Conservation (phyloP, 1,284 basidiomycete genomes). For the Apiotrichum akiyoshidainum region DNA sequence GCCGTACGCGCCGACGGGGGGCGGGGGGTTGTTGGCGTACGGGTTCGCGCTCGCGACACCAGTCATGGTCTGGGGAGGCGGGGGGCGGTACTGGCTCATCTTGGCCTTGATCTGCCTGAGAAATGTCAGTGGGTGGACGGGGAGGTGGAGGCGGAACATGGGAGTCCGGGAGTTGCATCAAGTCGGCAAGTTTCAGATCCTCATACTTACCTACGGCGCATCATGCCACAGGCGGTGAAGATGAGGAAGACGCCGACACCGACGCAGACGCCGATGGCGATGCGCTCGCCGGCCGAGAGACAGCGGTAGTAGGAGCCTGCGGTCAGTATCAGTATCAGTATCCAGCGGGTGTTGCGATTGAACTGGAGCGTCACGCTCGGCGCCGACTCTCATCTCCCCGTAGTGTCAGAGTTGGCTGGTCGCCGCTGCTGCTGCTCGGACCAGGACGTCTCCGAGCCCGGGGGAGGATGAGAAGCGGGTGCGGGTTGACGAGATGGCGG, state of each 20-base stretch:
- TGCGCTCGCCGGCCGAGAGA: constrained; percentile 37
- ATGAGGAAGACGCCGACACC: constrained; percentile 38
- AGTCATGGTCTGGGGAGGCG: constrained; percentile 10
- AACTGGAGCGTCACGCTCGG: not conserved
- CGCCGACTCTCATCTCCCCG: no score
- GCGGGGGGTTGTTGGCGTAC: constrained; percentile 39
- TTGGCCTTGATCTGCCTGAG: constrained; percentile 27
- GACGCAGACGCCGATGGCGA: constrained; percentile 46
- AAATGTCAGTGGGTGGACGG: not conserved
- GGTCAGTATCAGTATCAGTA: not conserved
- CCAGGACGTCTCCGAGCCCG: no score
- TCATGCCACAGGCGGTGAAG: constrained; percentile 29
- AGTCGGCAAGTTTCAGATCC: no score
- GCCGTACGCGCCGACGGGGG: constrained; percentile 14
- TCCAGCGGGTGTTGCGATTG: not conserved
- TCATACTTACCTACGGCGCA: constrained; percentile 41
- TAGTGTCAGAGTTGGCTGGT: no score
- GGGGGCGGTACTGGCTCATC: constrained; percentile 35
- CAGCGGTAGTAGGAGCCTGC: constrained; percentile 18
- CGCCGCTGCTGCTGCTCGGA: no score
- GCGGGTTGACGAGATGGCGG: no score
- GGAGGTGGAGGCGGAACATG: not conserved
- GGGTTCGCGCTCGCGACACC: not conserved
- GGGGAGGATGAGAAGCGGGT: no score
- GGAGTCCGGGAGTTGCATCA: no score